phyloP scores from a whole-genome alignment of 352 stramenopile genomes.

The Phytophthora quininea region DNA sequence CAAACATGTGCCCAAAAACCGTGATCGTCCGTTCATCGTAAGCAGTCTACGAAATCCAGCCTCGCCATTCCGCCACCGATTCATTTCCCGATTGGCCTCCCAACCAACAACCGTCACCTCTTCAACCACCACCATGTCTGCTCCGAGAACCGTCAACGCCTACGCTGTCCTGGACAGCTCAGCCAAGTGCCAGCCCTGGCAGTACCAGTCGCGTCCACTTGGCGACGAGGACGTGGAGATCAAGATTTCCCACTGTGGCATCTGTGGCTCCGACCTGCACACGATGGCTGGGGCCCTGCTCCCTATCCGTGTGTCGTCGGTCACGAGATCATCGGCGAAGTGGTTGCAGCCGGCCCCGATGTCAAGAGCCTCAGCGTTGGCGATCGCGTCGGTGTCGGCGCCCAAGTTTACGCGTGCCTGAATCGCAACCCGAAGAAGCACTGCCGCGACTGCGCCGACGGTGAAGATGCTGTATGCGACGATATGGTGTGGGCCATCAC shows the following conservation, averaged over 20 bases:
- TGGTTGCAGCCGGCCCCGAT: neutral
- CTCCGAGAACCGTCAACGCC: neutral
- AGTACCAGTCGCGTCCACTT: neutral
- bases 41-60: neutral
- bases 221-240: neutral
- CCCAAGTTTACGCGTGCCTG: neutral
- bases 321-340: slow-evolving; percentile 1
- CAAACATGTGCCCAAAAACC: no score
- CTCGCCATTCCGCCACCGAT: neutral
- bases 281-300: neutral
- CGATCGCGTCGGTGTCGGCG: neutral
- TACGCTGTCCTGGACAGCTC: neutral
- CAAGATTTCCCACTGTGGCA: neutral
- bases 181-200: neutral
- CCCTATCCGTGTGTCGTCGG: neutral
- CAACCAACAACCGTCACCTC: neutral
- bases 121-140: neutral
- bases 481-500: slow-evolving; percentile 45
- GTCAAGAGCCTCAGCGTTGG: neutral
- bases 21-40: no score
- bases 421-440: neutral
- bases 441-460: neutral
- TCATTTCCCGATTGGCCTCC: neutral
- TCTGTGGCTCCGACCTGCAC: neutral
- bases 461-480: neutral